Evolutionary conservation across 2,329 filamentous ascomycete species (phyloP).

Genomic region (Aspergillus sp.): DNA sequence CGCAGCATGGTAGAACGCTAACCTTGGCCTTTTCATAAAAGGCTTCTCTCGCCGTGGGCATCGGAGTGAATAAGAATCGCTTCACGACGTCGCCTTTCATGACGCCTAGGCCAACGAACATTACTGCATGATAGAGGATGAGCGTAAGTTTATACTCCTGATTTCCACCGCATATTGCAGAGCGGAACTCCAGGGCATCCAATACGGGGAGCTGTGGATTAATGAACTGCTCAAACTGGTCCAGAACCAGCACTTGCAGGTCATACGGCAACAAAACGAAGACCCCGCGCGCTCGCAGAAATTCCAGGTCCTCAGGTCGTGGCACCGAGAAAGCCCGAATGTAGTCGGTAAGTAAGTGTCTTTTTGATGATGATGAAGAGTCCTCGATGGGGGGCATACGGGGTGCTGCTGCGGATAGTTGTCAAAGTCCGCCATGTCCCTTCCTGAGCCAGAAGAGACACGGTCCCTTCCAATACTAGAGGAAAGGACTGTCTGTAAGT

Average conservation of each 20-base stretch:
- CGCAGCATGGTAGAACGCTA: not conserved
- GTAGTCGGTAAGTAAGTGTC: not conserved
- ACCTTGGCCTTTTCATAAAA: slow-evolving; percentile 6
- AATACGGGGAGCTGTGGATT: not conserved
- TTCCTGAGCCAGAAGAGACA: not conserved
- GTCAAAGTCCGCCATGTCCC: not conserved
- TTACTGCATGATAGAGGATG: slow-evolving; percentile 3
- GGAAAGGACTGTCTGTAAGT: not conserved
- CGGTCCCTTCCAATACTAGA: not conserved
- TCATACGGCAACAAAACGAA: not conserved
- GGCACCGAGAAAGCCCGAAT: not conserved
- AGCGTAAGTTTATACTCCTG: not conserved
- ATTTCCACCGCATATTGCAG: not conserved
- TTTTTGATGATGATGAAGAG: not conserved
- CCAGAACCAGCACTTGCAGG: not conserved
- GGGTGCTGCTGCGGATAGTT: not conserved
- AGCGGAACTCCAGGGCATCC: not conserved
- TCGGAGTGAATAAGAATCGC: not conserved
- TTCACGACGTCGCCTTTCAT: not conserved
- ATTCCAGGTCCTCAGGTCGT: not conserved
- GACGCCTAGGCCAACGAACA: not conserved
- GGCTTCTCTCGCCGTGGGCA: not conserved
- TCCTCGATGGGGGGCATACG: not conserved
- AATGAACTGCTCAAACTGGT: not conserved
- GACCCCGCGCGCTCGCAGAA: not conserved